Evolutionary conservation across 192 early-diverging fungal genomes (phyloP).

Genomic region (Kappamyces sp.): DNA sequence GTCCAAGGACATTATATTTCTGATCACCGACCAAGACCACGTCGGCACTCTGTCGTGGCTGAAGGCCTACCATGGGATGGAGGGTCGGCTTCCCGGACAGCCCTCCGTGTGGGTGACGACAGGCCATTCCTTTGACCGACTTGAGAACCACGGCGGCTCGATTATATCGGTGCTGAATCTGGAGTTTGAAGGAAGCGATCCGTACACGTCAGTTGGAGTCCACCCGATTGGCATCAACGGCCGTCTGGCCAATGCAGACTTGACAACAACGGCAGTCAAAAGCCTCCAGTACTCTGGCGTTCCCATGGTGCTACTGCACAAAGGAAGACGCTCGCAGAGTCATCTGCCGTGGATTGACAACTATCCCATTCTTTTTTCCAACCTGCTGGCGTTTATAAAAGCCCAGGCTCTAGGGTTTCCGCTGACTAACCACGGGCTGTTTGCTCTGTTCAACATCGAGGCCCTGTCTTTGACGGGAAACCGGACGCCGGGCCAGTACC

Average conservation of each 20-base stretch:
- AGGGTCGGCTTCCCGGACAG: background rate
- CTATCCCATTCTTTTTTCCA: conserved; percentile 16
- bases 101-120: conserved; percentile 14
- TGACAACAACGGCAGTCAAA: conserved; percentile 68
- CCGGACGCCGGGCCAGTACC: conserved; percentile 20
- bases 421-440: conserved; percentile 63
- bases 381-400: conserved; percentile 49
- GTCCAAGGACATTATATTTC: conserved; percentile 87
- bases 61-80: conserved; percentile 76
- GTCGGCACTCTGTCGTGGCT: conserved; percentile 81
- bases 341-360: conserved; percentile 9
- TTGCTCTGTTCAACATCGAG: conserved; percentile 54
- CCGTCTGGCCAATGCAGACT: conserved; percentile 86
- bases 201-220: conserved; percentile 57
- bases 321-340: conserved; percentile 15
- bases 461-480: conserved; percentile 31
- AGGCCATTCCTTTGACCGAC: conserved; percentile 17
- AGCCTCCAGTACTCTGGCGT: conserved; percentile 50
- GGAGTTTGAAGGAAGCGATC: conserved; percentile 67
- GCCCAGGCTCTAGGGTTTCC: conserved; percentile 65
- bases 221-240: conserved; percentile 69
- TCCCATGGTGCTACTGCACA: conserved; percentile 54
- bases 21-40: conserved; percentile 72
- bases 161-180: conserved; percentile 83
- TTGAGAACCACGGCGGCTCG: conserved; percentile 47